Evolutionary conservation across 192 early-diverging fungal genomes (phyloP), one percentile per base, ranked within the genome.

Genomic region (Mortierella antarctica): DNA sequence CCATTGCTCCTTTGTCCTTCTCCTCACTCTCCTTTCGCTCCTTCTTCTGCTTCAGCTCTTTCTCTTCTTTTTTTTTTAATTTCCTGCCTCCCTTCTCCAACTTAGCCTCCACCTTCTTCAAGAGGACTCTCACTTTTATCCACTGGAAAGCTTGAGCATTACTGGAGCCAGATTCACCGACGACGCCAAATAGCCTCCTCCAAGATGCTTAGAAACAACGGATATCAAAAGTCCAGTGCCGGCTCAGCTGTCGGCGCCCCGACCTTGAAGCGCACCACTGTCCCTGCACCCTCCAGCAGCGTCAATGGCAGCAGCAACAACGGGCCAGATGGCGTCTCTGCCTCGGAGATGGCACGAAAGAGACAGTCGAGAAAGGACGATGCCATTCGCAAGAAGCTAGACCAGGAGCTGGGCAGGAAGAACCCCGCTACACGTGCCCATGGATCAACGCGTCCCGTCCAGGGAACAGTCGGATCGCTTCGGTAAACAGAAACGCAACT

Each of bases 341-440:
- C 68, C 14, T 67, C 75, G 49, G 75, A 79, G 39, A 50, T 78
- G 39, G 82, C 82, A 2, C 62, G 82, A 45, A 83, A 85, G 53
- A 64, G 86, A 59, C 84, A 85, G 71, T 51, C 57, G n/a, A 73
- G 83, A 20, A 87, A 87, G 55, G 86, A 87, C 62, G 86, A 87
- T 65, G 88, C 88, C 60, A 92, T 94, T 64, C 88, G 92, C 64
- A 92, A 94, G 82, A 94, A 92, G 83, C 86, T 91, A 6, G 92
- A 91, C 62, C 87, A 89, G 47, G 92, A 94, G 55, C 83, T 94
- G 85, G 74, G 82, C 60, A 40, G 57, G 65, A 74, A 72, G 66
- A 60, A 77, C 23, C 60, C 69, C 8, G n/a, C 81, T 9, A 81
- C 71, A 46, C 49, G 80, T 40, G 66, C 71, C 11, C 79, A 82